A percentile compares a stretch with the other conserved stretches of the same genome.
Conservation (phyloP, 495 filamentous ascomycete species). For the Xylaria castorea region DNA sequence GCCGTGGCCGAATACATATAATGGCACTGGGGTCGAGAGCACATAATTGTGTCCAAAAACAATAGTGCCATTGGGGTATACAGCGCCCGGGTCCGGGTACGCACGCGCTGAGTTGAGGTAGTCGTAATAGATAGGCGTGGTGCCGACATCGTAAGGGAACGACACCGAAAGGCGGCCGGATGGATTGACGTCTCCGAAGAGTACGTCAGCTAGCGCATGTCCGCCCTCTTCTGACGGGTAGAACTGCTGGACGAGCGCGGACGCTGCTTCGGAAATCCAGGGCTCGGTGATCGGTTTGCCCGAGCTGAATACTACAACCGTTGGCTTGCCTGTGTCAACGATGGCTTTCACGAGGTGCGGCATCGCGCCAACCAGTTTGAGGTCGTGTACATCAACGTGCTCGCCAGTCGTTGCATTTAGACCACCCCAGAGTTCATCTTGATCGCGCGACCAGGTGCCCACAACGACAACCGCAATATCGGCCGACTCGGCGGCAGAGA, state of each 20-base stretch:
- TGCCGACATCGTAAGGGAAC: conserved; percentile 67
- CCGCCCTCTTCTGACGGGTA: conserved; percentile 79
- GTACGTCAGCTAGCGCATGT: conserved; percentile 75
- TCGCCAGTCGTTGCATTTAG: conserved; percentile 76
- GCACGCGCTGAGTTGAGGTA: conserved; percentile 70
- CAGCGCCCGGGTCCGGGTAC: conserved; percentile 54
- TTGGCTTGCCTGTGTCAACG: conserved; percentile 68
- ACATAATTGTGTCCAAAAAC: conserved; percentile 72
- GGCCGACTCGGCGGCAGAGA: conserved; percentile 66
- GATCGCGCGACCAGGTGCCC: conserved; percentile 75
- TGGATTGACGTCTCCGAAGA: conserved; percentile 84
- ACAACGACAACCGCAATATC: conserved; percentile 76
- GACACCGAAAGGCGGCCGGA: conserved; percentile 69
- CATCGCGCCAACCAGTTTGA: conserved; percentile 75
- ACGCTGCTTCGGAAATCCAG: conserved; percentile 66
- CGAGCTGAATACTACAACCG: conserved; percentile 70
- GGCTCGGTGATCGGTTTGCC: conserved; percentile 74
- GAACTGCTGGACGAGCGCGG: conserved; percentile 72
- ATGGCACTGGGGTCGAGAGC: conserved; percentile 59
- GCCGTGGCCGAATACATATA: conserved; percentile 76
- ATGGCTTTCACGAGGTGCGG: conserved; percentile 68
- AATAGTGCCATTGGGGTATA: conserved; percentile 62
- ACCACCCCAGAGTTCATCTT: conserved; percentile 69
- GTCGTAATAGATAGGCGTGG: conserved; percentile 72
- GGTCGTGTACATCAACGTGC: conserved; percentile 66